Percentiles rank a stretch among this genome's conserved stretches.
Evolutionary conservation across 495 filamentous ascomycete species (phyloP).

Genomic region (Hyaloscypha hepaticicola): DNA sequence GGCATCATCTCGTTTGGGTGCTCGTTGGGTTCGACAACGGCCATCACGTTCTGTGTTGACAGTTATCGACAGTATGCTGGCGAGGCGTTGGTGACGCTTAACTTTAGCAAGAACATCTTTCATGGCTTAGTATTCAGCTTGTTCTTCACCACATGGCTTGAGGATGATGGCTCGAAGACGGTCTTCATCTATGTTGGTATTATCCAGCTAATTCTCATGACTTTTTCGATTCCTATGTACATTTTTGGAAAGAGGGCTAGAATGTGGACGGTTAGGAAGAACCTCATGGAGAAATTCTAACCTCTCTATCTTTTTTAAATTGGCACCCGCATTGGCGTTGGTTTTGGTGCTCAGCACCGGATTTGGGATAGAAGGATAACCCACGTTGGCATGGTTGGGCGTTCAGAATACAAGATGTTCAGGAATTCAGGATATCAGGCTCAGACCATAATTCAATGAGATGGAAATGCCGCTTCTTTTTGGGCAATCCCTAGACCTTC

Average conservation of each 20-base stretch:
- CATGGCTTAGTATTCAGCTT: conserved; percentile 88
- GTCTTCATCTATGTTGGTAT: conserved; percentile 84
- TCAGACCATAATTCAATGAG: not conserved
- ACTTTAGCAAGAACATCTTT: conserved; percentile 91
- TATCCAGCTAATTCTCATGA: conserved; percentile 74
- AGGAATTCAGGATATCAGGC: not conserved
- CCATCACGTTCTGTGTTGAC: conserved; percentile 93
- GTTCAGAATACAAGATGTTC: not conserved
- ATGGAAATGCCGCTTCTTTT: not conserved
- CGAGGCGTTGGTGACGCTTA: conserved; percentile 91
- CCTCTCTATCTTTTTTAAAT: not conserved
- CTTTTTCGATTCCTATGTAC: conserved; percentile 89
- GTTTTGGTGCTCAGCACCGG: not conserved
- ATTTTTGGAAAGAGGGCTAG: conserved; percentile 89
- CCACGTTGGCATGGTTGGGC: not conserved
- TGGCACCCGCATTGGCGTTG: not conserved
- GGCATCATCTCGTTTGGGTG: conserved; percentile 93
- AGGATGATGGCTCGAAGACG: conserved; percentile 67
- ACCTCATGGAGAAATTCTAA: conserved; percentile 85
- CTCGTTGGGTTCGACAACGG: conserved; percentile 86
- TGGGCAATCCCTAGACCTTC: not conserved
- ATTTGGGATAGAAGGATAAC: not conserved
- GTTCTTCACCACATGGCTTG: conserved; percentile 87
- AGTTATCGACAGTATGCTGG: conserved; percentile 92
- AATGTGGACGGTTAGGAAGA: conserved; percentile 95